Percentiles rank a stretch among this genome's conserved stretches.
Conservation (phyloP, 129 eudicot genomes). For the Flaveria trinervia region DNA sequence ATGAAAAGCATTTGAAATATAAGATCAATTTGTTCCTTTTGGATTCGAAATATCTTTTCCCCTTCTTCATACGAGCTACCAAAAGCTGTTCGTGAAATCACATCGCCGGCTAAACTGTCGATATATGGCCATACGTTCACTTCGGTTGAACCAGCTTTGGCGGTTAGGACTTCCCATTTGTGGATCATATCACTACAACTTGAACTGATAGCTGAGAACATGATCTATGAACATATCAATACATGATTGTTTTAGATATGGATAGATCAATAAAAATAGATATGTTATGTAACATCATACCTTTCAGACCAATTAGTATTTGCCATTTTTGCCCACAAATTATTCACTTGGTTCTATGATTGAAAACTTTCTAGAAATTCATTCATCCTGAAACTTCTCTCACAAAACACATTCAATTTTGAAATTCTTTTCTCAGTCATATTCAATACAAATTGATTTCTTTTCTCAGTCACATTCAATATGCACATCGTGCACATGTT, state of each 20-base stretch:
- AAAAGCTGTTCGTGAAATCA: constrained; percentile 32
- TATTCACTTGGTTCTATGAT: too few species aligned
- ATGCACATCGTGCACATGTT: too few species aligned
- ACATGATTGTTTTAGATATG: not conserved
- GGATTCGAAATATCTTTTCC: constrained; percentile 26
- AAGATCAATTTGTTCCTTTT: constrained; percentile 33
- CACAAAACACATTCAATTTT: too few species aligned
- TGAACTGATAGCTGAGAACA: constrained; percentile 34
- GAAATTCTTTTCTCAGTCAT: too few species aligned
- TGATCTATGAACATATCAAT: constrained; percentile 10
- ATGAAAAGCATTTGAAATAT: constrained; percentile 19
- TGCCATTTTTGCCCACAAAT: too few species aligned
- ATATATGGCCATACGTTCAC: constrained; percentile 36
- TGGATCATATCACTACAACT: constrained; percentile 44
- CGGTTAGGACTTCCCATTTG: constrained; percentile 45
- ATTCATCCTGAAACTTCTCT: too few species aligned
- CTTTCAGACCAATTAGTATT: too few species aligned
- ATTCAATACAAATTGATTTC: too few species aligned
- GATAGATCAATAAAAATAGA: not conserved
- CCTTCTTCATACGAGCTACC: constrained; percentile 28
- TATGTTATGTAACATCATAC: not conserved
- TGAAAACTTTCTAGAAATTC: too few species aligned
- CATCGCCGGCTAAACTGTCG: constrained; percentile 34
- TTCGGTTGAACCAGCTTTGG: constrained; percentile 12
- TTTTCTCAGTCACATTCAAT: too few species aligned